Base-by-base conservation (phyloP, 2,329 filamentous ascomycete genomes). In the Ceratocystis albifundus region DNA sequence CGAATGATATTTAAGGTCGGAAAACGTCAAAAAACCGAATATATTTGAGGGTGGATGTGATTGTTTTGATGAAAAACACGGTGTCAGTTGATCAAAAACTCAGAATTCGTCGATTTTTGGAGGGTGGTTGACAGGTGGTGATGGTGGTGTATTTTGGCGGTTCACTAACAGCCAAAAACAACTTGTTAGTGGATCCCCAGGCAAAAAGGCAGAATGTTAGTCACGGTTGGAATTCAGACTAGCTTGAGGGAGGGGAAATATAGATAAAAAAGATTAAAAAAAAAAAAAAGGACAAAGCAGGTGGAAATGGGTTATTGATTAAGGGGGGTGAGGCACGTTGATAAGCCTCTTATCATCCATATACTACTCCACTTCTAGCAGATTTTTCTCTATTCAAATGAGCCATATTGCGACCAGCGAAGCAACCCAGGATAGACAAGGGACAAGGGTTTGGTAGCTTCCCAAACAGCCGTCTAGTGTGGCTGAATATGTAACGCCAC, bases 91-190 rank as follows among this genome's bases (percentile, higher is more conserved):
- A 64, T 55, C 30, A 61, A 66, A 66, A 68, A 64, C 46, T n/a
- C 12, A 65, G 66, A 61, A 66, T 30, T 44, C 17, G 46, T 17
- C 63, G 45, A 62, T 50, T 61, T 55, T 63, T 66, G 10, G 12
- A 44, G 22, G 64, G 65, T 66, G 67, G 59, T 68, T 53, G 48
- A 53, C 15, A 53, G 17, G 36, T 41, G 36, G 36, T 41, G 36
- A 68, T 68, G 48, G 64, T 68, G 61, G 63, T 68, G 55, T 63
- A 65, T 63, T 65, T 61, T 50, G 66, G 63, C 36, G 55, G 66
- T 63, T 53, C 65, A 65, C 61, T 44, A 57, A 30, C 44, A 65
- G 46, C 57, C 64, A 57, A 65, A 48, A 36, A 55, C 46, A 57
- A 61, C 61, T 67, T 65, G 66, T 65, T 64, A 67, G 61, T 67